Evolutionary conservation across 495 filamentous ascomycete genomes (phyloP), one percentile per base, ranked within the genome.

Genomic region (Aspergillus taichungensis): DNA sequence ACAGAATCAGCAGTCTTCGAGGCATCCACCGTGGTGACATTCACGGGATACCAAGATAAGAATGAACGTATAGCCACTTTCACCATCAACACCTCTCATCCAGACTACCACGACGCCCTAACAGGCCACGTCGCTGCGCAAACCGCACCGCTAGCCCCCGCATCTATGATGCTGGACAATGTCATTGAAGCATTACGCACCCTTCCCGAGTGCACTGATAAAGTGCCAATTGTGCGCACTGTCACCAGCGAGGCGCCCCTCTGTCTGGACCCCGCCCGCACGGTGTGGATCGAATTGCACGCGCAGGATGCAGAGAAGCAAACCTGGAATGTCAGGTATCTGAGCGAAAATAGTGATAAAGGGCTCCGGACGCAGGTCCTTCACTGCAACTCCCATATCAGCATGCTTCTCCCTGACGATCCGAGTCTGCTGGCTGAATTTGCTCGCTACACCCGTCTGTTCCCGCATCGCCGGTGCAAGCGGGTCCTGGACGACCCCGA

Each of bases 111-210:
- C 8, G 51, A 53, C 8, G 55, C 67, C 13, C 47, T 76, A 1
- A 57, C 55, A 0, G 68, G 64, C 6, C 72, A 78, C 49, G 34
- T 67, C 3, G 71, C 75, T 14, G 73, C 64, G 0, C 48, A 64
- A 11, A 71, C 68, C 1, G 73, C 71, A 0, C 69, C 69, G 1
- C 66, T 75, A 6, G 74, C 68, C 13, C 75, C 74, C 0, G 66
- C 63, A 1, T 73, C 69, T 2, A 28, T 76, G 0, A 50, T 72
- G 43, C 43, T 77, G 2, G 66, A 72, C 32, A 71, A 74, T 24
- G 64, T 62, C 0, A 62, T 77, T n/a, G 72, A 77, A 28, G 66
- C 74, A n/a, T 24, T 76, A 1, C 35, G 52, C 2, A 68, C 58
- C 28, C 45, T 80, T 0, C 47, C 48, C 12, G 43, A 49, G 5